Evolutionary conservation across 1,139 yeast genomes (phyloP).

Genomic region (Kurtzmaniella quercitrusa): DNA sequence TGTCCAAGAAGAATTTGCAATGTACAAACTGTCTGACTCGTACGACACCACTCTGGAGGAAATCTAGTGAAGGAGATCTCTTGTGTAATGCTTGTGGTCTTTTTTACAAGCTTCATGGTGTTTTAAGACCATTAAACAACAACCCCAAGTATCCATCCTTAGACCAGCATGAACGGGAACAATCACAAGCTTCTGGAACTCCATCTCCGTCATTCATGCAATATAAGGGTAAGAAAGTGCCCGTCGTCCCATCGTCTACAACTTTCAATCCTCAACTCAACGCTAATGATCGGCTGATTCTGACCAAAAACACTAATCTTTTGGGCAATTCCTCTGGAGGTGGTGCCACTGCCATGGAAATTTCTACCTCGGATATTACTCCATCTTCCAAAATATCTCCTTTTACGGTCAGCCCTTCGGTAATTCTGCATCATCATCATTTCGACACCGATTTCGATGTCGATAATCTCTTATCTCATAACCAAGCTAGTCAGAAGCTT

Average conservation of each 20-base stretch:
- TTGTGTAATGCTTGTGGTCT: conserved; percentile 48
- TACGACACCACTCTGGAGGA: conserved; percentile 47
- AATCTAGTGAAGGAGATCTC: conserved; percentile 40
- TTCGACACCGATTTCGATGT: conserved; percentile 11
- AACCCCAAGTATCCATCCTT: conserved; percentile 4
- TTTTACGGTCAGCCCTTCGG: conserved; percentile 7
- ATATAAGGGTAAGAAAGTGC: conserved; percentile 1
- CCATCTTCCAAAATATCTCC: background rate
- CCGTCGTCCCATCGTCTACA: background rate
- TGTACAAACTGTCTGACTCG: conserved; percentile 44
- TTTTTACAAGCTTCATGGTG: conserved; percentile 44
- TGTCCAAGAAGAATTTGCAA: conserved; percentile 26
- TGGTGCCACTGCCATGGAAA: background rate
- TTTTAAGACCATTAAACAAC: conserved; percentile 36
- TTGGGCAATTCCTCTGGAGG: background rate
- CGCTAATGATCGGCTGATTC: conserved; percentile 18
- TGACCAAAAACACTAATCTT: conserved; percentile 9
- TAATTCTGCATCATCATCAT: conserved; percentile 9
- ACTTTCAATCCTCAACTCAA: background rate
- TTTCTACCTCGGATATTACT: background rate
- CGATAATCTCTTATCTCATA: conserved; percentile 12
- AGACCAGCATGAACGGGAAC: conserved; percentile 9
- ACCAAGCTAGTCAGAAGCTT: conserved; percentile 1
- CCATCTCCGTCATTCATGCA: background rate
- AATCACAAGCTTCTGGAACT: background rate